Evolutionary conservation across 2,329 filamentous ascomycete genomes (phyloP), one percentile per base, ranked within the genome.

Genomic region (Incumbomyces delicatus): DNA sequence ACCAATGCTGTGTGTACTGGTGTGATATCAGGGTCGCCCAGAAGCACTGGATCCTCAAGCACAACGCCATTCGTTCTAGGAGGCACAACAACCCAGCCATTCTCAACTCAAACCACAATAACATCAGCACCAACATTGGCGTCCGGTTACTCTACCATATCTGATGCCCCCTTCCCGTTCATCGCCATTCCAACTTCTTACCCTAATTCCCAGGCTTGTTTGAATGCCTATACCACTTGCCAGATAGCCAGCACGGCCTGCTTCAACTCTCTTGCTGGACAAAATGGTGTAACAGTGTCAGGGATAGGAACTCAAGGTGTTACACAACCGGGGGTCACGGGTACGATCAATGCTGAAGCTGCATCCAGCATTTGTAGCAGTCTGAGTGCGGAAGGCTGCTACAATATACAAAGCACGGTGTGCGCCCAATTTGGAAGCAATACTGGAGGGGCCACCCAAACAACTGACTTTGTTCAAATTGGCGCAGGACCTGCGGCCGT

Each of bases 1-100:
- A 67, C 63, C 20, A 71, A 74, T 42, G 73, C 73, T 12, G 71
- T 65, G 22, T 82, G 78, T 57, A 80, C 77, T 0, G 78, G 78
- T 2, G 71, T 66, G 7, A 67, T 80, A 8, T 61, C 66, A 0
- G 61, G 56, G 6, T 48, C 43, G 2, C 8, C 32, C 4, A 20
- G 29, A 14, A 42, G 40, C 22, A 41, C 38, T n/a, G 29, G 20
- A 10, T 17, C 10, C 10, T 16, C 16, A 18, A 32, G 38, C 5
- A 57, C 59, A 1, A 55, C 50, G 3, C 48, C 53, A 1, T 50
- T 51, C 2, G 55, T 55, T 3, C 54, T 58, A n/a, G 50, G 49
- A 13, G 49, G 52, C 43, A 54, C 40, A 2, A 51, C 57, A 18
- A 56, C 57, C 33, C 41, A 32, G 33, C 50, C 58, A n/a, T n/a